A percentile compares a stretch with the other conserved stretches of the same genome.
Conservation (phyloP, 2,329 filamentous ascomycete species). For the Akanthomyces lecanii region DNA sequence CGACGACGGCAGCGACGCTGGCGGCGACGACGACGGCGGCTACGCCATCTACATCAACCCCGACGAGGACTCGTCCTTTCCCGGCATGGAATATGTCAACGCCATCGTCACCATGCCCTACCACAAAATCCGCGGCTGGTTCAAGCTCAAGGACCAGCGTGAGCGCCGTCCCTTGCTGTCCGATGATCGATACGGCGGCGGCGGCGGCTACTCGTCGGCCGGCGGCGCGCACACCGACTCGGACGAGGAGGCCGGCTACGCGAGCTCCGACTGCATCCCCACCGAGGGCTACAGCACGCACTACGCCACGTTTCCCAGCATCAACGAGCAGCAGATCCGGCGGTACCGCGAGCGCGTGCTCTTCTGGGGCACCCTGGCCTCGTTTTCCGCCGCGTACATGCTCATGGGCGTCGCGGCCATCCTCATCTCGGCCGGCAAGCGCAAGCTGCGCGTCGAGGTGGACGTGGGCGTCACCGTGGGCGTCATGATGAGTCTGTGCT, state of each 20-base stretch:
- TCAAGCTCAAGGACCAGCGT: slow-evolving; percentile 30
- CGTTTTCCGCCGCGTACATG: slow-evolving; percentile 56
- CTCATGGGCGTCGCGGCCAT: slow-evolving; percentile 62
- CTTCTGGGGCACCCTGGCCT: slow-evolving; percentile 47
- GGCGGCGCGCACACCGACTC: slow-evolving; percentile 32
- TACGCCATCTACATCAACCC: slow-evolving; percentile 76
- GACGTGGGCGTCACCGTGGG: slow-evolving; percentile 69
- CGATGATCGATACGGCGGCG: neutral
- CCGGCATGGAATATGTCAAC: slow-evolving; percentile 59
- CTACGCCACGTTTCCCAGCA: slow-evolving; percentile 49
- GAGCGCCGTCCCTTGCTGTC: slow-evolving; percentile 29
- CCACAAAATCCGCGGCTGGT: slow-evolving; percentile 49
- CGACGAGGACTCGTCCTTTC: slow-evolving; percentile 55
- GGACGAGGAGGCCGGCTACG: slow-evolving; percentile 47
- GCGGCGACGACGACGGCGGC: slow-evolving; percentile 48
- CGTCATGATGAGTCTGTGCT: slow-evolving; percentile 61
- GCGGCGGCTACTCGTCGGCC: slow-evolving; percentile 28
- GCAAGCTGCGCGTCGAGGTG: slow-evolving; percentile 65
- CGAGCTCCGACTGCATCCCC: slow-evolving; percentile 49
- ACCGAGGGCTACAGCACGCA: slow-evolving; percentile 49
- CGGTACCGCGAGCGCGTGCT: slow-evolving; percentile 53
- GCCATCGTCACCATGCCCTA: slow-evolving; percentile 47
- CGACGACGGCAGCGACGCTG: slow-evolving; percentile 70
- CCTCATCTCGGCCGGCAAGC: slow-evolving; percentile 64
- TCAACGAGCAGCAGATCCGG: slow-evolving; percentile 46